Base-by-base conservation (phyloP, 2,329 filamentous ascomycete species). In the Pseudopyricularia cyperi region DNA sequence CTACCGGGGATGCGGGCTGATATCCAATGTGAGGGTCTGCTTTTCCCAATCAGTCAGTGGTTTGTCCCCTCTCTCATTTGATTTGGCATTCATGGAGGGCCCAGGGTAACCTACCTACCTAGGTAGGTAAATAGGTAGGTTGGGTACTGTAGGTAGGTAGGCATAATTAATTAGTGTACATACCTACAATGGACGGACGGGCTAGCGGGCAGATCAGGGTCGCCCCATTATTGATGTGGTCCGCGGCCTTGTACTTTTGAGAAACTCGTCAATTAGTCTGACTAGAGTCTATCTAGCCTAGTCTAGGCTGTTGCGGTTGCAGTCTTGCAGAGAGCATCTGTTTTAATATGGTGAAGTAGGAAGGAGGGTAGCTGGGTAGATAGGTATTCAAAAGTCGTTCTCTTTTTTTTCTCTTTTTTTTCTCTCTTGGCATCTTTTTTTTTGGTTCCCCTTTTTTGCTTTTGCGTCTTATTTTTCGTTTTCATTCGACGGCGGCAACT, bases 11-110 rank as follows among this genome's bases (percentile, higher is more conserved):
- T 44, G 39, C 39, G 39, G 39, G 39, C 39, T 44, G 26, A 48
- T 24, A 47, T 28, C 28, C 28, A 28, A 32, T 48, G 46, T 48
- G 46, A 30, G 46, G 46, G 46, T 30, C 46, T 48, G 26, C 24
- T 48, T 39, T 33, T 24, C 46, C n/a, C n/a, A n/a, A n/a, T n/a
- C 26, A 30, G 17, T 48, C 46, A n/a, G 46, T 28, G 26, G 46
- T 15, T n/a, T 48, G 19, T 44, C 39, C 39, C 46, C 46, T 48
- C 46, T 48, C 46, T 48, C n/a, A 30, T 30, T 48, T 48, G n/a
- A n/a, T n/a, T 30, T 33, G 26, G 30, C 46, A n/a, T n/a, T n/a
- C n/a, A 32, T 33, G 46, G 35, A 39, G 17, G 30, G 30, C 30
- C 46, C 46, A 30, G 30, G 26, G 46, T 48, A 48, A n/a, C 15